Base-by-base conservation (phyloP, 331 rosid genomes). In the Cydonia oblonga region DNA sequence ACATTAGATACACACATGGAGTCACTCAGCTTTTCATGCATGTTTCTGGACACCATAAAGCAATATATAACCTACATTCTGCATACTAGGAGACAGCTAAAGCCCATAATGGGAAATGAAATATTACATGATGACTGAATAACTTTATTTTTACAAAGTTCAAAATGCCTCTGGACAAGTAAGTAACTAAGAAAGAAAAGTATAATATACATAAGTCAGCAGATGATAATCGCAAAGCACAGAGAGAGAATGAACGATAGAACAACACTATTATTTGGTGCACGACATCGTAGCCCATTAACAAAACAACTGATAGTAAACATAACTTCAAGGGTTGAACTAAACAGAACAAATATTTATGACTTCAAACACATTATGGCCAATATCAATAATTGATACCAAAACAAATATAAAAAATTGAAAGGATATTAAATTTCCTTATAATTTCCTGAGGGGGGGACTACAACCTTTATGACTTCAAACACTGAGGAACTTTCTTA, bases 1-100 rank as follows among this genome's bases (percentile, higher is more conserved):
- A 68, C 68, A 67, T 70, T 53, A 80, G 60, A 74, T 28, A 29
- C 56, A 66, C 59, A 38, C 42, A 38, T 38, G 42, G 53, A 23
- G 13, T 24, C 23, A 24, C 18, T 33, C 4, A 66, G 15, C 14
- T 24, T 40, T 40, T 66, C 9, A 38, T 42, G 33, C 33, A 42
- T 23, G 56, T 23, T 42, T 33, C 33, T 40, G 71, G 57, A 40
- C 32, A 66, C 22, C 71, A 42, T 66, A 40, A 66, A 14, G 30
- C 18, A 65, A 65, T 70, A 56, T 33, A 70, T 16, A 71, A 26
- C 29, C 66, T 72, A 13, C 42, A 26, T 12, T 19, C 14, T 58
- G 44, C 29, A 24, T 7, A 71, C 51, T 32, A 65, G n/a, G n/a
- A n/a, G n/a, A n/a, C n/a, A n/a, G n/a, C n/a, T n/a, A n/a, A n/a